Evolutionary conservation across 108 stramenopile genomes (phyloP).

Genomic region (Conticribra guillardii): DNA sequence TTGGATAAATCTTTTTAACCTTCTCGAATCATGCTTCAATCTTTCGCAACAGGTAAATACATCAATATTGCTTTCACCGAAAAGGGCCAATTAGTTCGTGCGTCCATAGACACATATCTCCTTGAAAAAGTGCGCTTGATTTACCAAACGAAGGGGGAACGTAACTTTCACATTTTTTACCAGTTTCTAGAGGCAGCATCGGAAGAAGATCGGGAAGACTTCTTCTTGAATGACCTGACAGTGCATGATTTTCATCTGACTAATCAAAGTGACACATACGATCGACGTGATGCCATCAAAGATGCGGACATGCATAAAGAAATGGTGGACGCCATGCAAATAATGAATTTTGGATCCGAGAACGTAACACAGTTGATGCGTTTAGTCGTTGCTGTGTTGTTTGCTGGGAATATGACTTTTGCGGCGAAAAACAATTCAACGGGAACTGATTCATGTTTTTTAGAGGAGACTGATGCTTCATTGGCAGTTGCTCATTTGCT

Average conservation of each 20-base stretch:
- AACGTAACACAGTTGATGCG: conserved; percentile 50
- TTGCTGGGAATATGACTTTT: conserved; percentile 76
- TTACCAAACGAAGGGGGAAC: conserved; percentile 75
- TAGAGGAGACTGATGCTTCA: conserved; percentile 58
- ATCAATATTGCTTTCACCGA: conserved; percentile 77
- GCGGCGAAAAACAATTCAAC: not conserved
- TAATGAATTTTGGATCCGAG: conserved; percentile 61
- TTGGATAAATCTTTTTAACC: no score
- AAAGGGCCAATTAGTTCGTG: conserved; percentile 63
- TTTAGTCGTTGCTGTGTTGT: conserved; percentile 59
- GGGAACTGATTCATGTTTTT: conserved; percentile 43
- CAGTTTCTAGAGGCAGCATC: conserved; percentile 66
- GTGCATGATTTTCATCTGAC: conserved; percentile 47
- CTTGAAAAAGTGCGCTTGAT: conserved; percentile 95
- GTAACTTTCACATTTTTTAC: conserved; percentile 97
- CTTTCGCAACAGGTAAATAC: conserved; percentile 85
- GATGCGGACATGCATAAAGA: conserved; percentile 67
- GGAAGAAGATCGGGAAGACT: conserved; percentile 37
- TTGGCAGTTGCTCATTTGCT: conserved; percentile 63
- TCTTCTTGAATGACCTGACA: conserved; percentile 19
- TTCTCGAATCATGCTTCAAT: no score
- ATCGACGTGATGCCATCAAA: conserved; percentile 51
- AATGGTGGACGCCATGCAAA: conserved; percentile 63
- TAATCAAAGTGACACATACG: conserved; percentile 54
- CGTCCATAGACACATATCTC: conserved; percentile 88